Percentiles rank a stretch among this genome's conserved stretches.
Conservation (phyloP, 768 basidiomycete species). For the Suillus fuscotomentosus region DNA sequence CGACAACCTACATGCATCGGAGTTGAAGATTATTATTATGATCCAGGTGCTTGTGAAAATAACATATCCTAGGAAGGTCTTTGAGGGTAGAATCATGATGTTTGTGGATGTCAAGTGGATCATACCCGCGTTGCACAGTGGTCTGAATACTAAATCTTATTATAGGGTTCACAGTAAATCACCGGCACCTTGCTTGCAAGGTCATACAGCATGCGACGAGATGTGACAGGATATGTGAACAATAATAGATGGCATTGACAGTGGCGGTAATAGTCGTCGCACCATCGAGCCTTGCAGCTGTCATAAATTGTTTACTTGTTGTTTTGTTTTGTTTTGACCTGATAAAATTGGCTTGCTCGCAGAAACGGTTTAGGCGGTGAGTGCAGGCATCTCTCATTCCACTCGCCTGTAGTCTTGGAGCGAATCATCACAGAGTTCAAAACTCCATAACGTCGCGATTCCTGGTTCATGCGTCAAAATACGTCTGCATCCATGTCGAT, state of each 20-base stretch:
- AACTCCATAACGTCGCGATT: background rate
- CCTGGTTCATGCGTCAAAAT: background rate
- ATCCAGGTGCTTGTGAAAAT: background rate
- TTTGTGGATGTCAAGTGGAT: background rate
- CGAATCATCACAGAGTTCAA: background rate
- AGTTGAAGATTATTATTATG: background rate
- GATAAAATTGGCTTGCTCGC: background rate
- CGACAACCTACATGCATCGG: background rate
- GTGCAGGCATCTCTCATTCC: too few relatives aligned
- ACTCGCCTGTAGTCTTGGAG: background rate
- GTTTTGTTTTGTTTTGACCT: background rate
- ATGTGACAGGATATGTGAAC: too few relatives aligned
- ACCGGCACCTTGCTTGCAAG: too few relatives aligned
- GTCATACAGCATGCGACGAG: too few relatives aligned
- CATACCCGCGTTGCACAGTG: too few relatives aligned
- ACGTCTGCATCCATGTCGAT: slow-evolving; percentile 1
- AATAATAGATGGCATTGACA: too few relatives aligned
- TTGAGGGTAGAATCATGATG: background rate
- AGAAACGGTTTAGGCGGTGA: too few relatives aligned
- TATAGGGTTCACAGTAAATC: too few relatives aligned
- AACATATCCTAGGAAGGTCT: background rate
- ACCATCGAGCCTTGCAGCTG: too few relatives aligned
- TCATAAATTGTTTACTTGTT: background rate
- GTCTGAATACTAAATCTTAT: too few relatives aligned
- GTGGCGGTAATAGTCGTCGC: too few relatives aligned